Conservation (phyloP, 345 rosid genomes). For the Dimocarpus longan region DNA sequence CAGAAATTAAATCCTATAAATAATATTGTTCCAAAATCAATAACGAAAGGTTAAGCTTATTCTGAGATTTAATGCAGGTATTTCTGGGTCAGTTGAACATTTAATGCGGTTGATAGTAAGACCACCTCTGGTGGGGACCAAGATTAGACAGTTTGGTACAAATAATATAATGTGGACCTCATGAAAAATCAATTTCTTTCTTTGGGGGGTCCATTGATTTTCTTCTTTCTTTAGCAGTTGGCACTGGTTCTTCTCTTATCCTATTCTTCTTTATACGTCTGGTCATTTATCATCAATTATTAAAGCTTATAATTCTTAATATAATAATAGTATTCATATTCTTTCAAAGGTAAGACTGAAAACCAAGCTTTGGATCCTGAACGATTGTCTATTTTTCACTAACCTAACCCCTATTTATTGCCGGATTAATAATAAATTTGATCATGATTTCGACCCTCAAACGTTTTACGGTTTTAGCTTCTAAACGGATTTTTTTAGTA, state of each 20-base stretch:
- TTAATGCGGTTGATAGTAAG: constrained; percentile 26
- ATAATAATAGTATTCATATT: constrained; percentile 23
- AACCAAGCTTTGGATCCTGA: constrained; percentile 30
- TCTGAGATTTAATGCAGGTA: constrained; percentile 19
- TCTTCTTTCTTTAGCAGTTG: not conserved
- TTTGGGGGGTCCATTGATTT: constrained; percentile 18
- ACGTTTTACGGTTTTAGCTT: no score
- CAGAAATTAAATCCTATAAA: not conserved
- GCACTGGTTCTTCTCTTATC: constrained; percentile 31
- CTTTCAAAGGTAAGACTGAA: constrained; percentile 12
- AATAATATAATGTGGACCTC: constrained; percentile 25
- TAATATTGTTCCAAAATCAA: not conserved
- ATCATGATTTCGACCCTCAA: not conserved
- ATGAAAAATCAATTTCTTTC: constrained; percentile 16
- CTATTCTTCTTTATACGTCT: constrained; percentile 14
- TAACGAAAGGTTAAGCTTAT: constrained; percentile 20
- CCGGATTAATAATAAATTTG: not conserved
- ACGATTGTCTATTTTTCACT: not conserved
- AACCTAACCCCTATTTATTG: constrained; percentile 18
- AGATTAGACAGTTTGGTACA: constrained; percentile 30
- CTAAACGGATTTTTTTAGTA: no score
- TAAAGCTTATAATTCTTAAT: constrained; percentile 14
- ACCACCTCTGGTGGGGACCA: constrained; percentile 25
- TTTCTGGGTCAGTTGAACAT: constrained; percentile 20
- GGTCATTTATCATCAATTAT: constrained; percentile 38